A percentile compares a stretch with the other conserved stretches of the same genome.
phyloP scores from a whole-genome alignment of 129 eudicot genomes.

The Mikania micrantha region DNA sequence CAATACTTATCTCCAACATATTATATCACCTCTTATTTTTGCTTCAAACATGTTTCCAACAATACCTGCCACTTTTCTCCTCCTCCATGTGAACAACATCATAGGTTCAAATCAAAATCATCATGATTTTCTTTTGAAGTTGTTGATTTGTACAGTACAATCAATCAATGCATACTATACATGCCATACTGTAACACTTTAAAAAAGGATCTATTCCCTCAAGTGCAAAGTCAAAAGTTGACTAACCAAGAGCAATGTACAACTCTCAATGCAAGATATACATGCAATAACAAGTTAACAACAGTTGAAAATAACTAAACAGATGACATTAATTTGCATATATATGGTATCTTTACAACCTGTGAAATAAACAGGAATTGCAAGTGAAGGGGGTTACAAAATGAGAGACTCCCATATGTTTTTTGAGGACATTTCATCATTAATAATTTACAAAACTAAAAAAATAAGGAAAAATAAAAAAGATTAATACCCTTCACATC shows the following conservation, averaged over 20 bases:
- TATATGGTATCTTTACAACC: constrained; percentile 50
- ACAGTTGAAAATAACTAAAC: constrained; percentile 12
- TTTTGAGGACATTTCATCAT: constrained; percentile 36
- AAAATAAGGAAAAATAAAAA: background rate
- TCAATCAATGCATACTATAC: background rate
- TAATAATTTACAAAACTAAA: constrained; percentile 47
- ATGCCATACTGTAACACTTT: background rate
- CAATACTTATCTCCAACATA: constrained; percentile 22
- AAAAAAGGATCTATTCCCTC: background rate
- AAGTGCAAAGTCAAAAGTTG: background rate
- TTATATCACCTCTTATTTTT: constrained; percentile 8
- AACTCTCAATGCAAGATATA: background rate
- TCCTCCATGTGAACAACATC: constrained; percentile 11
- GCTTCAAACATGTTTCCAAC: constrained; percentile 31
- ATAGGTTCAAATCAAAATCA: constrained; percentile 1
- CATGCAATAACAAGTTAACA: background rate
- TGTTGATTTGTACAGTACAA: background rate
- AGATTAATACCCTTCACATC: constrained; percentile 40
- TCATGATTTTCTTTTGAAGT: background rate
- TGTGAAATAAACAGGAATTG: constrained; percentile 38
- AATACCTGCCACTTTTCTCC: constrained; percentile 7
- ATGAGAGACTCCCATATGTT: constrained; percentile 25
- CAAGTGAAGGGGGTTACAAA: constrained; percentile 44
- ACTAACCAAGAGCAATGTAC: background rate
- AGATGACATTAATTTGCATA: constrained; percentile 31